Conservation (phyloP, 148 eudicot genomes). For the Camellia granthamiana region DNA sequence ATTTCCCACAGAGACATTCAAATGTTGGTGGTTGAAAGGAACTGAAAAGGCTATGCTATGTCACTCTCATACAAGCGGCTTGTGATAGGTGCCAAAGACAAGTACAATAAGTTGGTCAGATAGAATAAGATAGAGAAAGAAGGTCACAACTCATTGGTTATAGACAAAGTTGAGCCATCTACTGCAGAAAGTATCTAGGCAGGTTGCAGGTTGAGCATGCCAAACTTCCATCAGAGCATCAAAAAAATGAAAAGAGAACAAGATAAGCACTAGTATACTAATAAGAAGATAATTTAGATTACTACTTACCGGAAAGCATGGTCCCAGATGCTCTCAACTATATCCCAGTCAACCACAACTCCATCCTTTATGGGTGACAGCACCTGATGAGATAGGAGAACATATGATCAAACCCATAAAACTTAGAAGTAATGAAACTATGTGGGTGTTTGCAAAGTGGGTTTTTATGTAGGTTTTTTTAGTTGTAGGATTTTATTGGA, state of each 20-base stretch:
- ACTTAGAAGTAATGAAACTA: no score
- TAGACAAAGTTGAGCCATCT: not conserved
- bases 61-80: not conserved
- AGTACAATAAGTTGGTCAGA: not conserved
- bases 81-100: not conserved
- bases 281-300: no score
- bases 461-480: no score
- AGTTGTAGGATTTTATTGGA: no score
- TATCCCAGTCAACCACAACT: constrained; percentile 87
- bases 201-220: not conserved
- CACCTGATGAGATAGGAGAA: constrained; percentile 46
- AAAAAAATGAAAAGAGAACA: constrained; percentile 1
- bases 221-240: constrained; percentile 5
- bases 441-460: no score
- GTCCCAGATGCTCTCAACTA: constrained; percentile 93
- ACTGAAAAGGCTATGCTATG: no score
- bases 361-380: constrained; percentile 88
- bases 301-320: constrained; percentile 74
- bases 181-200: not conserved
- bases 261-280: not conserved
- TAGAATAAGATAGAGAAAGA: no score
- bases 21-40: no score
- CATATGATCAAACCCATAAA: not conserved
- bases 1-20: no score
- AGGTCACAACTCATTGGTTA: not conserved